Evolutionary conservation across 1,284 basidiomycete genomes (phyloP), one percentile per base, ranked within the genome.

Genomic region (Ustilago tritici): DNA sequence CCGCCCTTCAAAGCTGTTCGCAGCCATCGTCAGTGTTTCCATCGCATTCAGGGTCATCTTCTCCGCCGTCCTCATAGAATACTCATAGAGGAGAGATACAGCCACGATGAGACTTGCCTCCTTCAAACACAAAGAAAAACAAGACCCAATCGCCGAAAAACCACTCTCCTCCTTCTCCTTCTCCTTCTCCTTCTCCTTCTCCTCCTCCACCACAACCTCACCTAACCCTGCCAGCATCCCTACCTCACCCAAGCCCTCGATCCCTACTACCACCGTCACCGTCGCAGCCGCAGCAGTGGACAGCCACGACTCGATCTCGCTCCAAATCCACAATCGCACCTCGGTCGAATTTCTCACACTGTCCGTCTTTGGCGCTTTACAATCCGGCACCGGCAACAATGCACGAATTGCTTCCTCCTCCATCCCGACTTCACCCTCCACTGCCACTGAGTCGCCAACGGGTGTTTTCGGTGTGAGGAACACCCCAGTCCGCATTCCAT

Each of bases 261-360:
- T 23, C 23, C 23, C 60, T 28, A 4, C 61, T 5, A 32, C 62
- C 2, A 23, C 46, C 31, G 17, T 40, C 8, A 36, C 43, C 32
- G n/a, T 47, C 40, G 19, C 52, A 12, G 14, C 4, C 12, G 34
- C 35, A 7, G 63, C 57, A 4, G 34, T 36, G 5, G 58, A 66
- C 17, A 58, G 70, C 17, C 70, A 73, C 49, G 54, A 61, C 15
- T 67, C 65, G 40, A 57, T 73, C 41, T 63, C 61, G 2, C 53
- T 73, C 23, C 40, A 32, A 10, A 64, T 73, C 57, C 70, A 73
- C 65, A 73, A 73, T 23, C 65, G 70, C 34, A 73, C 70, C 8
- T 11, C 47, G 19, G 40, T 36, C 57, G 70, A 73, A 12, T 57
- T 67, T 23, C 70, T 73, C 12, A 47, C 70, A 2, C 70, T 50